A percentile compares a stretch with the other conserved stretches of the same genome.
These are phyloP conservation scores for Camellia granthamiana DNA, from an alignment of 148 eudicot genomes.

Conservation along the genomic window DNA sequence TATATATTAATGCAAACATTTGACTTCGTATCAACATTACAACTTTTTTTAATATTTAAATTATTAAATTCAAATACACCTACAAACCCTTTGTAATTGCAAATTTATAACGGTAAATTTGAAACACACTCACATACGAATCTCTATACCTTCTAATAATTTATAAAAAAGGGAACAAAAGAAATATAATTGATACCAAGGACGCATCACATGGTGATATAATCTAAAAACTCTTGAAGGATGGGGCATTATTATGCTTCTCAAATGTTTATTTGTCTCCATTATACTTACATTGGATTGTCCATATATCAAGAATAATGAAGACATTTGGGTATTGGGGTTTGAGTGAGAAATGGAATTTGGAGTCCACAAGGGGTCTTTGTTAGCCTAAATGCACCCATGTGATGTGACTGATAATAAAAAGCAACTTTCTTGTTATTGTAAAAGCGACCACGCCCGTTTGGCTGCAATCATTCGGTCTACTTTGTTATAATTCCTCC, in stretches of 20 bases:
- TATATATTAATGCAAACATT: too few relatives aligned
- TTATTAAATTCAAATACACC: too few relatives aligned
- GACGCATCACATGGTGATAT: slow-evolving; percentile 4
- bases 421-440: slow-evolving; percentile 44
- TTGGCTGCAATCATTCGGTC: slow-evolving; percentile 74
- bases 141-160: too few relatives aligned
- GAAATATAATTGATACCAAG: slow-evolving; percentile 4
- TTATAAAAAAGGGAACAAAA: neutral
- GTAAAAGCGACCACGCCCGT: slow-evolving; percentile 71
- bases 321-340: slow-evolving; percentile 16
- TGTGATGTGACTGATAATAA: slow-evolving; percentile 28
- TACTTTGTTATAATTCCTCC: slow-evolving; percentile 53
- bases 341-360: slow-evolving; percentile 6
- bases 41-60: too few relatives aligned
- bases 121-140: too few relatives aligned
- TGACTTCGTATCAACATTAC: too few relatives aligned
- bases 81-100: too few relatives aligned
- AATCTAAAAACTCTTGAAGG: slow-evolving; percentile 6
- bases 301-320: neutral
- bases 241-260: too few relatives aligned
- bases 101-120: too few relatives aligned
- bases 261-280: slow-evolving; percentile 8
- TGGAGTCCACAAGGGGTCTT: slow-evolving; percentile 12
- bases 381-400: slow-evolving; percentile 20
- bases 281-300: too few relatives aligned